Evolutionary conservation across 805 yeast genomes (phyloP).

Genomic region (Kazachstania psychrophila): DNA sequence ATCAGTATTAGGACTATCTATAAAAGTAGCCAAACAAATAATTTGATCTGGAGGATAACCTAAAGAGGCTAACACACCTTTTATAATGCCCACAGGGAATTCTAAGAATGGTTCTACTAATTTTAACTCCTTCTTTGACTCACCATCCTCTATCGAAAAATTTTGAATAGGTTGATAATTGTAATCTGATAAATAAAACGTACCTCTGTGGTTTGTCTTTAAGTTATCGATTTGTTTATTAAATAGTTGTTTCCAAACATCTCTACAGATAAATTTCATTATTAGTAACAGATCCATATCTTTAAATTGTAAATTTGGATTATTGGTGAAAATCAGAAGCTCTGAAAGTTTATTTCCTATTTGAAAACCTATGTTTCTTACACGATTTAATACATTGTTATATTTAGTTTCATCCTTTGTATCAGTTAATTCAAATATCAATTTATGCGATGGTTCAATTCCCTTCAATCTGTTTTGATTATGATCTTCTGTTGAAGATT

Average conservation of each 20-base stretch:
- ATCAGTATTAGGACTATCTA: conserved; percentile 20
- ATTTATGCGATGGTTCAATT: conserved; percentile 20
- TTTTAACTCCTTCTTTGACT: conserved; percentile 15
- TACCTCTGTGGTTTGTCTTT: conserved; percentile 77
- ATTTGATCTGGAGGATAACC: conserved; percentile 23
- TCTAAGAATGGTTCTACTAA: conserved; percentile 28
- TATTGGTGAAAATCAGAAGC: conserved; percentile 37
- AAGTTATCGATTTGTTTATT: conserved; percentile 86
- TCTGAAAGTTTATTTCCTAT: conserved; percentile 55
- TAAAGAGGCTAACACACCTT: conserved; percentile 26
- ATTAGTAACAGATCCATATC: conserved; percentile 64
- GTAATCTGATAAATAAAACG: conserved; percentile 29
- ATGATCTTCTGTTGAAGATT: background rate
- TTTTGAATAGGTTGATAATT: conserved; percentile 24
- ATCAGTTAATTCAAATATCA: conserved; percentile 19
- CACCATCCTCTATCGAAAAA: conserved; percentile 18
- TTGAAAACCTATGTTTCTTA: conserved; percentile 63
- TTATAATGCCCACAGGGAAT: conserved; percentile 27
- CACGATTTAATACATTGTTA: conserved; percentile 47
- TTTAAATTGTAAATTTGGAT: conserved; percentile 37
- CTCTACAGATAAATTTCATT: conserved; percentile 88
- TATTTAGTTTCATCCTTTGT: conserved; percentile 28
- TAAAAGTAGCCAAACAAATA: conserved; percentile 21
- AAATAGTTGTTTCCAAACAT: conserved; percentile 75
- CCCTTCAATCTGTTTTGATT: background rate